Base-by-base conservation (phyloP, 768 basidiomycete genomes). In the Coprinopsis sp. region DNA sequence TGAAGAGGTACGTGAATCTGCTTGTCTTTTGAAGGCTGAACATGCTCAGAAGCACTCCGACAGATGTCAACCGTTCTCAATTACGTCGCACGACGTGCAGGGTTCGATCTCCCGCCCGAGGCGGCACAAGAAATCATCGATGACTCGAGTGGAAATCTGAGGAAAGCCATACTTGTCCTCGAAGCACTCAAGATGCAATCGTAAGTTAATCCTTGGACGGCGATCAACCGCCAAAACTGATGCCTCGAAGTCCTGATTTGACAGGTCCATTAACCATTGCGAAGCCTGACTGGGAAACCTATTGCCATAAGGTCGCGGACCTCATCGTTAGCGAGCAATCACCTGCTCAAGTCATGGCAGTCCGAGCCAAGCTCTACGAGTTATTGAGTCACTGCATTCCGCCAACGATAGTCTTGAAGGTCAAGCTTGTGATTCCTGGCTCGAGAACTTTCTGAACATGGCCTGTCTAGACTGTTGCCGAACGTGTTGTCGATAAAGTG, bases 211-310 rank as follows among this genome's bases (percentile, higher is more conserved):
- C 14, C 22, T 21, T 33, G 39, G 24, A 47, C 30, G 27, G 22
- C 22, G 18, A 23, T 30, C 8, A 19, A 19, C 18, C 46, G 22
- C 43, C 22, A 29, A 28, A n/a, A 12, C 24, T 44, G 51, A 40
- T 29, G 14, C 38, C 33, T 48, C 38, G 11, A 56, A 91, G 89
- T 46, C 87, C 89, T n/a, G 88, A 92, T 62, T 73, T 95, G 30
- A 77, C 81, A 4, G 87, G 88, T 25, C 69, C 86, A 30, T 66
- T 92, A 47, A 74, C 77, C 27, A 91, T 95, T 47, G 91, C 93
- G 12, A 93, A 97, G 65, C 93, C 96, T n/a, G 96, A 99, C 60
- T 99, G 96, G 96, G 96, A 99, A 64, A 89, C 87, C 10, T 99
- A 96, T 61, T 96, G 94, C 55, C 74, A 84, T 54, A 91, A 92